phyloP scores from a whole-genome alignment of 179 eudicot genomes.

The Beta corolliflora region DNA sequence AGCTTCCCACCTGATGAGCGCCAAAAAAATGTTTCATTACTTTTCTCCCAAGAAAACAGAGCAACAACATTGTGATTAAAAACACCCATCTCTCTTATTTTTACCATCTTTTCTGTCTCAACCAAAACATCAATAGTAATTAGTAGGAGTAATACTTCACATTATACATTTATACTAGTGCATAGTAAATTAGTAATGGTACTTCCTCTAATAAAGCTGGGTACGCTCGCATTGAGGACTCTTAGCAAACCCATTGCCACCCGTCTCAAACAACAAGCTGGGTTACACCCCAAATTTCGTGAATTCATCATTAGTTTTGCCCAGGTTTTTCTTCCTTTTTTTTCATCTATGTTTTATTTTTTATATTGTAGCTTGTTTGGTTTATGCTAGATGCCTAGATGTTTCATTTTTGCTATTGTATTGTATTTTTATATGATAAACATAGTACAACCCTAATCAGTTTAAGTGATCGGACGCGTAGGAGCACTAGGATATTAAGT shows the following conservation, averaged over 20 bases:
- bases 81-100: neutral
- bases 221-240: slow-evolving; percentile 61
- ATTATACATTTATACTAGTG: too few relatives aligned
- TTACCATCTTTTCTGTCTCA: slow-evolving; percentile 24
- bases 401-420: slow-evolving; percentile 3
- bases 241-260: slow-evolving; percentile 68
- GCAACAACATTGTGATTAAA: neutral
- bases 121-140: slow-evolving; percentile 24
- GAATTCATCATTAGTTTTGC: slow-evolving; percentile 61
- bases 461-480: too few relatives aligned
- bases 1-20: neutral
- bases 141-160: neutral
- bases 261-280: slow-evolving; percentile 67
- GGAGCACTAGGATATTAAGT: too few relatives aligned
- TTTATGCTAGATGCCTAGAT: neutral
- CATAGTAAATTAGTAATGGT: slow-evolving; percentile 43
- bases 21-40: neutral
- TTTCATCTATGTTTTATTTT: neutral
- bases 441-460: too few relatives aligned
- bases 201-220: slow-evolving; percentile 65
- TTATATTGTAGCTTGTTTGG: neutral
- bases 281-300: slow-evolving; percentile 62
- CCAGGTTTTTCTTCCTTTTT: slow-evolving; percentile 42
- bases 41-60: slow-evolving; percentile 5
- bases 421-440: slow-evolving; percentile 6